phyloP scores from a whole-genome alignment of 2,329 filamentous ascomycete genomes.

The Exserohilum rostratum region DNA sequence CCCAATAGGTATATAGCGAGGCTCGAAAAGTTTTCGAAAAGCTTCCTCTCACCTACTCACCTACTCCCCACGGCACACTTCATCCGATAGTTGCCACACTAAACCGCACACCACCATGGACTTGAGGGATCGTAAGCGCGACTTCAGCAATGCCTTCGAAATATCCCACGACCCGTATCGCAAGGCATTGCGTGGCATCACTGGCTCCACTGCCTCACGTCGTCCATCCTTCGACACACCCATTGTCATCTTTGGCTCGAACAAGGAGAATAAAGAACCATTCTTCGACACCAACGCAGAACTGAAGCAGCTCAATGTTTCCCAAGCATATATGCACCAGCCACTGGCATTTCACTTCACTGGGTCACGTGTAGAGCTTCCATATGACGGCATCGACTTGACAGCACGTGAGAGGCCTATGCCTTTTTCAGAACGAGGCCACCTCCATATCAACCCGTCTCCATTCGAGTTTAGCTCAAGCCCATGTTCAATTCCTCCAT shows the following conservation, averaged over 20 bases:
- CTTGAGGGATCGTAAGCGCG: conserved; percentile 21
- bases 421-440: background rate
- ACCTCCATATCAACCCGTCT: background rate
- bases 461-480: background rate
- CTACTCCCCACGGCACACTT: background rate
- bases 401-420: background rate
- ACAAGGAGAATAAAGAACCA: conserved; percentile 12
- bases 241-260: background rate
- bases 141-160: conserved; percentile 25
- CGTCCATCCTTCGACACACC: background rate
- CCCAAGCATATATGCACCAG: background rate
- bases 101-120: conserved; percentile 4
- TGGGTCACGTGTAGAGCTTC: background rate
- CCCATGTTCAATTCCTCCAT: background rate
- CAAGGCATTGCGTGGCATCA: conserved; percentile 1
- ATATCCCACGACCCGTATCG: background rate
- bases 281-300: background rate
- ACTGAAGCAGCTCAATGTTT: background rate
- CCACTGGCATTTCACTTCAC: background rate
- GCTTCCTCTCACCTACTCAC: background rate
- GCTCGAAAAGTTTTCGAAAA: background rate
- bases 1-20: background rate
- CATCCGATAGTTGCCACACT: background rate
- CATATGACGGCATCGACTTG: background rate
- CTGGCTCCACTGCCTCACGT: background rate